A percentile compares a stretch with the other conserved stretches of the same genome.
Conservation (phyloP, 2,329 filamentous ascomycete species). For the Fonsecaea monophora region DNA sequence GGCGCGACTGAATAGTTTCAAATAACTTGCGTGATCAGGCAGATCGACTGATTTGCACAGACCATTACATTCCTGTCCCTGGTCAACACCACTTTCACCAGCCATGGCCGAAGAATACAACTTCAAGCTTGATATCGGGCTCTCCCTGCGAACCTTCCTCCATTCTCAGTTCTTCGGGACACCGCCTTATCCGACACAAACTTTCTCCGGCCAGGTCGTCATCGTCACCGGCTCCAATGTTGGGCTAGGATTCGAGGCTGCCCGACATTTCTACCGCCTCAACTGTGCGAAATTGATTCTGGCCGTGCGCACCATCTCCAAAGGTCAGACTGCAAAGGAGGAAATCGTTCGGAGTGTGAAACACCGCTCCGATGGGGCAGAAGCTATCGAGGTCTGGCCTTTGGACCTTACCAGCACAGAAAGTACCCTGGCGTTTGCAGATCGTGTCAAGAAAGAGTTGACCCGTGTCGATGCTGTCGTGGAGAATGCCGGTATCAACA, state of each 20-base stretch:
- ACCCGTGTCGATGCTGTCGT: constrained; percentile 47
- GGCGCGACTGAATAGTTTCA: background rate
- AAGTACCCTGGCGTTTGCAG: constrained; percentile 43
- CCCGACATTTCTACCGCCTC: constrained; percentile 51
- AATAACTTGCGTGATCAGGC: background rate
- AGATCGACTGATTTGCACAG: background rate
- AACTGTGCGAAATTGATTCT: constrained; percentile 54
- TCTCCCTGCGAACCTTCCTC: constrained; percentile 23
- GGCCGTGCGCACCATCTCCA: constrained; percentile 51
- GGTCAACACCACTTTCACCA: background rate
- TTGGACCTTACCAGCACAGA: constrained; percentile 53
- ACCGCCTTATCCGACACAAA: constrained; percentile 29
- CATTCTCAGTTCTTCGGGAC: constrained; percentile 37
- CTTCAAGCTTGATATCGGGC: constrained; percentile 23
- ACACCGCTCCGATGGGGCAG: constrained; percentile 32
- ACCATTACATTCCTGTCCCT: background rate
- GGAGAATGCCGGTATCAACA: constrained; percentile 50
- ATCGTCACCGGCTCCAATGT: constrained; percentile 59
- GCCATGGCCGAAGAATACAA: constrained; percentile 30
- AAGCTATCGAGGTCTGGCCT: constrained; percentile 53
- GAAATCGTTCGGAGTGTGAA: constrained; percentile 49
- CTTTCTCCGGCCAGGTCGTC: constrained; percentile 44
- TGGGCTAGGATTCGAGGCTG: constrained; percentile 57
- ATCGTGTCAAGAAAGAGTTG: constrained; percentile 42
- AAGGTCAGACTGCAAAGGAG: constrained; percentile 53